Percentiles rank a stretch among this genome's conserved stretches.
Conservation (phyloP, 495 filamentous ascomycete species). For the Penicillium macrosclerotiorum region DNA sequence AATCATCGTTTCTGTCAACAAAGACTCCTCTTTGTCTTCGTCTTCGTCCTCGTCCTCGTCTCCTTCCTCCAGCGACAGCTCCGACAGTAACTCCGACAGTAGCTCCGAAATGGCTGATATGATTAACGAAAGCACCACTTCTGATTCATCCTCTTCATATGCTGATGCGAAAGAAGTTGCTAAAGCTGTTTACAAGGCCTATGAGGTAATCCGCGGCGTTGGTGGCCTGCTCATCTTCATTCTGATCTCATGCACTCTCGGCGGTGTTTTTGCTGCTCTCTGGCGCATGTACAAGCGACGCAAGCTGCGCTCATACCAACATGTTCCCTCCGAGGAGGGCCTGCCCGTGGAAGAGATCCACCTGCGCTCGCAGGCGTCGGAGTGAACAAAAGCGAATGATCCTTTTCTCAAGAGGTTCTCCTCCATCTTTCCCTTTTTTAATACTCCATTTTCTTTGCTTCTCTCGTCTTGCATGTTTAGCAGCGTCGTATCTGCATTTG, state of each 20-base stretch:
- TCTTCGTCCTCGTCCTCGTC: too few relatives aligned
- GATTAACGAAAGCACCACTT: too few relatives aligned
- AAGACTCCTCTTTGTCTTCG: slow-evolving; percentile 14
- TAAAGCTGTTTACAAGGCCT: slow-evolving; percentile 32
- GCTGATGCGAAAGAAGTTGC: slow-evolving; percentile 32
- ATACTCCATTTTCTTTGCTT: slow-evolving; percentile 1
- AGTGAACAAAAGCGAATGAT: slow-evolving; percentile 12
- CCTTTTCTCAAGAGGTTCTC: too few relatives aligned
- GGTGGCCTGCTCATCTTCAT: slow-evolving; percentile 36
- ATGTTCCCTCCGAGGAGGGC: slow-evolving; percentile 35
- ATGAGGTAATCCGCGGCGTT: slow-evolving; percentile 35
- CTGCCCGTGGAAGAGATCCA: slow-evolving; percentile 26
- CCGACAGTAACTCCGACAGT: slow-evolving; percentile 2
- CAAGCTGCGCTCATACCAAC: slow-evolving; percentile 30
- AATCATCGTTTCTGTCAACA: slow-evolving; percentile 21
- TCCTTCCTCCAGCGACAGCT: slow-evolving; percentile 13
- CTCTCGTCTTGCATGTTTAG: slow-evolving; percentile 13
- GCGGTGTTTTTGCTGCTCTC: slow-evolving; percentile 25
- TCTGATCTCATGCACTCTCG: slow-evolving; percentile 23
- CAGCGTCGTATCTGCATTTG: slow-evolving; percentile 18
- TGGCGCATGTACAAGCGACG: slow-evolving; percentile 24
- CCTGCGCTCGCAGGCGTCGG: slow-evolving; percentile 9
- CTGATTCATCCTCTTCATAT: slow-evolving; percentile 5
- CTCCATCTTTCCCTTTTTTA: neutral
- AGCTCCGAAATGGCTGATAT: too few relatives aligned